These are phyloP conservation scores for Sporothrix brasiliensis DNA, from an alignment of 2,329 filamentous ascomycete species.

Conservation along the genomic window DNA sequence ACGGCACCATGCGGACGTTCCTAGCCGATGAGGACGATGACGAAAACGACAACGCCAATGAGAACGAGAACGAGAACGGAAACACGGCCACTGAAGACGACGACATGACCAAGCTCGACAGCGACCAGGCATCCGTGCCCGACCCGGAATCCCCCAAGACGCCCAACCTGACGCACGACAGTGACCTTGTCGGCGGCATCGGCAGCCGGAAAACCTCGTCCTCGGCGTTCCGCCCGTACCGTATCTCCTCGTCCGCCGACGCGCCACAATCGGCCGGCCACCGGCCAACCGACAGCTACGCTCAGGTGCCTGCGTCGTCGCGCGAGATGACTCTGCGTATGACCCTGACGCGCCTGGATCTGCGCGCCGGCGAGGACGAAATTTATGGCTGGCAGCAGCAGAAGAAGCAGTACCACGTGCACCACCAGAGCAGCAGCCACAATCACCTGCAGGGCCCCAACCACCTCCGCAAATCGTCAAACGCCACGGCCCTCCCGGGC, in stretches of 20 bases:
- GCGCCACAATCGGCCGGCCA: constrained; percentile 32
- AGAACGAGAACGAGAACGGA: constrained; percentile 48
- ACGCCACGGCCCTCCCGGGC: constrained; percentile 34
- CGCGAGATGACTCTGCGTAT: constrained; percentile 95
- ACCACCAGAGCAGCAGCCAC: constrained; percentile 30
- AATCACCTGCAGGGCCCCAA: constrained; percentile 31
- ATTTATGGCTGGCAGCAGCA: constrained; percentile 68
- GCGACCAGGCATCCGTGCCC: constrained; percentile 57
- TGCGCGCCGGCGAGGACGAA: constrained; percentile 73
- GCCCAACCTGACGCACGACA: constrained; percentile 52
- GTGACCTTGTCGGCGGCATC: background rate
- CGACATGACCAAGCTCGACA: constrained; percentile 58
- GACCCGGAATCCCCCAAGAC: constrained; percentile 65
- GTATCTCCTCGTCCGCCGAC: constrained; percentile 19
- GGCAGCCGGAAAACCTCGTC: constrained; percentile 8
- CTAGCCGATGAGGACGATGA: constrained; percentile 30
- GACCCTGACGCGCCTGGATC: constrained; percentile 88
- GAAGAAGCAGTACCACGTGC: constrained; percentile 42
- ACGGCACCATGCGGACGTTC: constrained; percentile 24
- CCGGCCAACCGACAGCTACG: constrained; percentile 48
- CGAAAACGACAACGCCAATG: background rate
- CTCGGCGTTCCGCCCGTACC: constrained; percentile 34
- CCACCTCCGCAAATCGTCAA: constrained; percentile 34
- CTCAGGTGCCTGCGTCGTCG: constrained; percentile 59
- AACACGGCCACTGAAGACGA: constrained; percentile 39